These are phyloP conservation scores for Diaporthe sp. DNA, from an alignment of 2,329 filamentous ascomycete species.

Conservation along the genomic window DNA sequence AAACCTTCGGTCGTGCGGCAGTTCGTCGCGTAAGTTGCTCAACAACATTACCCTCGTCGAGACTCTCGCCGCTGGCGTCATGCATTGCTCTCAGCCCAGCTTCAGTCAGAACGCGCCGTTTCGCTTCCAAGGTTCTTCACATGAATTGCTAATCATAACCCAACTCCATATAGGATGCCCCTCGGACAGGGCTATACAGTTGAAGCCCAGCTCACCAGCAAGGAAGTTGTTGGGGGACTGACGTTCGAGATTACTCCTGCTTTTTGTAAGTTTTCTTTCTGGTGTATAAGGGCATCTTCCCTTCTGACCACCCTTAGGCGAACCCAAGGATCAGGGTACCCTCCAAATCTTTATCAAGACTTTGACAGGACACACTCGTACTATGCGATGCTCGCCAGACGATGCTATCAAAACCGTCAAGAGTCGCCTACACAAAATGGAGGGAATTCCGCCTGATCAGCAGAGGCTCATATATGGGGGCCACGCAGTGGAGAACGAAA, in stretches of 20 bases:
- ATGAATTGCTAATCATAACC: background rate
- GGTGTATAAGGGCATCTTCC: background rate
- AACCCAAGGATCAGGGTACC: slow-evolving; percentile 45
- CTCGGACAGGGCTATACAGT: slow-evolving; percentile 58
- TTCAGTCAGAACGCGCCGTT: background rate
- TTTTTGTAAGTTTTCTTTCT: background rate
- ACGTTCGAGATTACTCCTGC: slow-evolving; percentile 57
- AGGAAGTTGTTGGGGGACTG: slow-evolving; percentile 56
- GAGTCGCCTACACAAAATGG: background rate
- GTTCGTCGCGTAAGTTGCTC: slow-evolving; percentile 56
- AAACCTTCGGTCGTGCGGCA: slow-evolving; percentile 57
- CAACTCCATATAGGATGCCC: slow-evolving; percentile 49
- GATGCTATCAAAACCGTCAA: background rate
- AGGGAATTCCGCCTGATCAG: background rate
- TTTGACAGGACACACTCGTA: background rate
- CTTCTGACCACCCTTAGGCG: slow-evolving; percentile 9
- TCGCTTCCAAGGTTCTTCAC: background rate
- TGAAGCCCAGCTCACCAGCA: slow-evolving; percentile 60
- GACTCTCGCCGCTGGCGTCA: background rate
- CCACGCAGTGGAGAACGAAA: fast-evolving
- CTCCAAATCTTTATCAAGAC: background rate
- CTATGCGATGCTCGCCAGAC: background rate
- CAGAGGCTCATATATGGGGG: background rate
- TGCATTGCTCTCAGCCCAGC: background rate
- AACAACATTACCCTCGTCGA: background rate